These are phyloP conservation scores for Annulohypoxylon bovei DNA, from an alignment of 495 filamentous ascomycete genomes.

Conservation along the genomic window DNA sequence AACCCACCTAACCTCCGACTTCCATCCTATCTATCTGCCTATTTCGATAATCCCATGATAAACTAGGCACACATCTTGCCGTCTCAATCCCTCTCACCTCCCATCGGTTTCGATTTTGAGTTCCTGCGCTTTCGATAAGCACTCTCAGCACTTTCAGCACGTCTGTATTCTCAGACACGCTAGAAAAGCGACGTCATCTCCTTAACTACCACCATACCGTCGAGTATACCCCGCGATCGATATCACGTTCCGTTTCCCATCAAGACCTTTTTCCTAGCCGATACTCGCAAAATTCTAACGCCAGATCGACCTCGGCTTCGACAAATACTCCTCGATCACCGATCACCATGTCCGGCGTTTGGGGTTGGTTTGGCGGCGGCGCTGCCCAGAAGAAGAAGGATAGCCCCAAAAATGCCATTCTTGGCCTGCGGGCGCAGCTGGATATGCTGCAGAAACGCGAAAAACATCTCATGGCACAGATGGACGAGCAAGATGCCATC, in stretches of 20 bases:
- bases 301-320: constrained; percentile 18
- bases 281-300: background rate
- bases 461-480: constrained; percentile 87
- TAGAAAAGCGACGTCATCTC: constrained; percentile 34
- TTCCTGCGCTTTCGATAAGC: background rate
- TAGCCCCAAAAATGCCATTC: constrained; percentile 95
- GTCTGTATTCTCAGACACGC: constrained; percentile 12
- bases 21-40: constrained; percentile 27
- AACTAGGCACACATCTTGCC: constrained; percentile 7
- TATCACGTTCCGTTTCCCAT: constrained; percentile 14
- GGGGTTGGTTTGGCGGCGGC: constrained; percentile 87
- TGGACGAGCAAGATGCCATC: constrained; percentile 89
- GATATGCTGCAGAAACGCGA: constrained; percentile 99
- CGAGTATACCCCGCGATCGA: constrained; percentile 39
- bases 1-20: constrained; percentile 8
- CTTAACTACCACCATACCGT: constrained; percentile 12
- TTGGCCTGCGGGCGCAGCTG: constrained; percentile 85
- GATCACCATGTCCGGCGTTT: constrained; percentile 68
- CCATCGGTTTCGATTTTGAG: background rate
- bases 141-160: background rate
- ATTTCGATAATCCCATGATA: constrained; percentile 22
- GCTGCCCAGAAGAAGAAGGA: constrained; percentile 87
- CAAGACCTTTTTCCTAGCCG: background rate
- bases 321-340: background rate
- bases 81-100: background rate